Conservation (phyloP, 805 yeast genomes). For the Saccharomycopsis capsularis region DNA sequence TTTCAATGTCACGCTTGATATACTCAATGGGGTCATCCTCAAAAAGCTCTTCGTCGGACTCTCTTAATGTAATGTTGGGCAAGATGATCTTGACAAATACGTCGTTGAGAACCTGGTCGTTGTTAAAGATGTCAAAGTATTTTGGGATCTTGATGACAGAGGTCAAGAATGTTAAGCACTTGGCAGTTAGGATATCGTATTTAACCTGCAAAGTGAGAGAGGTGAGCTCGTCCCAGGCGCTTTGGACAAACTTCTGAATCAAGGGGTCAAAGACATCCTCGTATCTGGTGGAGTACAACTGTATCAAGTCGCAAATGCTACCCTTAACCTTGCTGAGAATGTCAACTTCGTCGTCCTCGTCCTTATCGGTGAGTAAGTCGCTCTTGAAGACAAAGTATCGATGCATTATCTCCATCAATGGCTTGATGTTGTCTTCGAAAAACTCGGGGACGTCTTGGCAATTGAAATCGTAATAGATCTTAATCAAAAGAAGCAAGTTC, state of each 20-base stretch:
- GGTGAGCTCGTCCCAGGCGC: conserved; percentile 72
- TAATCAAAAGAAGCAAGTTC: conserved; percentile 61
- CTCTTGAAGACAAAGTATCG: conserved; percentile 65
- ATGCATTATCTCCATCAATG: conserved; percentile 75
- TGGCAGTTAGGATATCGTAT: conserved; percentile 78
- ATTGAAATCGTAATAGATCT: conserved; percentile 86
- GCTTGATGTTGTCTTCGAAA: conserved; percentile 80
- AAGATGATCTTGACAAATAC: conserved; percentile 76
- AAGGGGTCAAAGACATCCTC: conserved; percentile 84
- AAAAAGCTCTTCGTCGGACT: conserved; percentile 82
- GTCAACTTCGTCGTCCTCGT: conserved; percentile 65
- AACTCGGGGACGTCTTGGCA: conserved; percentile 98
- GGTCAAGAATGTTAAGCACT: conserved; percentile 73
- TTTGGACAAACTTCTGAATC: conserved; percentile 70
- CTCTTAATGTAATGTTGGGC: conserved; percentile 83
- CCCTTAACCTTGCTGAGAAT: conserved; percentile 67
- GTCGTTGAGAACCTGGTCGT: conserved; percentile 58
- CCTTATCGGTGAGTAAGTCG: conserved; percentile 44
- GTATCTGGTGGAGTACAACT: conserved; percentile 81
- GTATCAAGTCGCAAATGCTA: conserved; percentile 75
- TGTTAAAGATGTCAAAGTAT: conserved; percentile 58
- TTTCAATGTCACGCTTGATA: conserved; percentile 90
- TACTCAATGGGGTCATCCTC: conserved; percentile 96
- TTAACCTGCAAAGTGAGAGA: conserved; percentile 63
- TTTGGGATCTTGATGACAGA: conserved; percentile 68